Evolutionary conservation across 257 asterid genomes (phyloP), one percentile per base, ranked within the genome.

Genomic region (Solanum pinnatisectum): DNA sequence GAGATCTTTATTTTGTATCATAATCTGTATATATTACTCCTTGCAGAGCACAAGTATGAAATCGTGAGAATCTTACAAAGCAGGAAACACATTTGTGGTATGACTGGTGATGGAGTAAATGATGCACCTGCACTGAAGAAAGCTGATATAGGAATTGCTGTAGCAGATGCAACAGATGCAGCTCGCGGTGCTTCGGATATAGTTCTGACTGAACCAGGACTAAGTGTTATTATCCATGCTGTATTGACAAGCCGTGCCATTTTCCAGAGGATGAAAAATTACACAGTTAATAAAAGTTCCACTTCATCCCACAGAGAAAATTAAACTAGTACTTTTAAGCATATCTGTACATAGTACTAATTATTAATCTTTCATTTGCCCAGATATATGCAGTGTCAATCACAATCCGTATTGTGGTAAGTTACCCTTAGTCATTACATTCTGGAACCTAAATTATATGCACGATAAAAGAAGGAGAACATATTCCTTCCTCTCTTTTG

Each of bases 381-480:
- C 94, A 94, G 97, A 94, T 94, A 59, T 94, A 94, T 91, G 97
- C 96, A 3, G 97, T 94, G 72, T 94, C 97, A 23, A 93, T 94
- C 84, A 94, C 97, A 44, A 92, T 94, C 20, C 95, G 97, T 91
- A 94, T 93, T 30, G 96, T 94, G 97, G 97, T 94, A 92, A 88
- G 94, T 46, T 20, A 79, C 3, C 27, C 39, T 33, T 77, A 14
- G 39, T 78, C 32, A 20, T 56, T 71, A 68, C 65, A 67, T 76
- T 10, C 20, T 65, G 40, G 85, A 71, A 60, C 12, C 49, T 65
- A n/a, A 70, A 63, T 60, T 60, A 27, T n/a, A 6, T 72, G 8
- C n/a, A 1, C 13, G 23, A 65, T 88, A 27, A 71, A n/a, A 77
- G 59, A 79, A 36, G 6, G 71, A 39, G 22, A 18, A 46, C 18